Percentiles rank a stretch among this genome's conserved stretches.
Conservation (phyloP, 2,329 filamentous ascomycete species). For the Cytospora mali region DNA sequence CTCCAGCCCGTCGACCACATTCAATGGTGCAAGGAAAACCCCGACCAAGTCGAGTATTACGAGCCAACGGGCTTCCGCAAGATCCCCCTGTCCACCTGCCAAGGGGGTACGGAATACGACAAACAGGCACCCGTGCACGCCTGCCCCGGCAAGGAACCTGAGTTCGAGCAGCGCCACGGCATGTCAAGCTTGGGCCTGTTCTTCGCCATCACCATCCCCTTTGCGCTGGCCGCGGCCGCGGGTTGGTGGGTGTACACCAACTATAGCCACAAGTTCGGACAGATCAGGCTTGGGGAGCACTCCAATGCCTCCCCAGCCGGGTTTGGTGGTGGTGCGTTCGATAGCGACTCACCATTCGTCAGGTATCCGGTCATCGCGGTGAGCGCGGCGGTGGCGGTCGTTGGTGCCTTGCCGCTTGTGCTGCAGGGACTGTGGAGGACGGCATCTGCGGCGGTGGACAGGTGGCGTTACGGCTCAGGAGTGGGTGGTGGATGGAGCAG, state of each 20-base stretch:
- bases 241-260: constrained; percentile 86
- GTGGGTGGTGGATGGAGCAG: constrained; percentile 46
- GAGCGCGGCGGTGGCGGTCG: constrained; percentile 64
- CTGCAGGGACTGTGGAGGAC: constrained; percentile 72
- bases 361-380: constrained; percentile 78
- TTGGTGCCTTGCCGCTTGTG: constrained; percentile 69
- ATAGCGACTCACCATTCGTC: constrained; percentile 76
- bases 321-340: constrained; percentile 49
- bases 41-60: constrained; percentile 75
- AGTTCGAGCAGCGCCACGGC: constrained; percentile 73
- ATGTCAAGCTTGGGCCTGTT: constrained; percentile 76
- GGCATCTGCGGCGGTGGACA: constrained; percentile 54
- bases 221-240: constrained; percentile 68
- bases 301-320: constrained; percentile 34
- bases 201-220: constrained; percentile 78
- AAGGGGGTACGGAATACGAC: constrained; percentile 75
- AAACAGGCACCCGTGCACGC: constrained; percentile 61
- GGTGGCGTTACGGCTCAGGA: constrained; percentile 42
- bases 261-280: constrained; percentile 89
- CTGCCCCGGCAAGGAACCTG: constrained; percentile 80
- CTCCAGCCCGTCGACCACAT: constrained; percentile 59
- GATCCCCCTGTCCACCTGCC: constrained; percentile 86
- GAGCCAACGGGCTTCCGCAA: constrained; percentile 85
- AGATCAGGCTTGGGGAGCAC: constrained; percentile 82
- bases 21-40: constrained; percentile 60